Base-by-base conservation (phyloP, 2,329 filamentous ascomycete species). In the Eutypa lata region DNA sequence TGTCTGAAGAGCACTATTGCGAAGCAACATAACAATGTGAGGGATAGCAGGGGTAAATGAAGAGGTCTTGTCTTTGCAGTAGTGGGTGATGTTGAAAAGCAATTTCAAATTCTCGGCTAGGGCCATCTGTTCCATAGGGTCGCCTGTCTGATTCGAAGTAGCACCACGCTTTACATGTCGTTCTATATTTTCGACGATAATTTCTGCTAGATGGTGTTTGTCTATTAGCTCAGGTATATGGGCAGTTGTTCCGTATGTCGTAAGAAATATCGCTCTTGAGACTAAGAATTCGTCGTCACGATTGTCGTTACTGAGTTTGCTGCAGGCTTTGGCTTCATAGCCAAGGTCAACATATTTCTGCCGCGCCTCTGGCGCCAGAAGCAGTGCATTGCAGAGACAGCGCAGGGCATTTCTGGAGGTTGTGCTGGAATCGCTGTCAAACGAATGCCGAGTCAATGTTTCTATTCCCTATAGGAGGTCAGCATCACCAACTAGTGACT, bases 271-370 rank as follows among this genome's bases (percentile, higher is more conserved):
- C 43, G 95, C 83, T 49, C 91, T 82, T n/a, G 87, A 87, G 54
- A 81, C 73, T 2, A 97, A 77, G 69, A 97, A 97, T 65, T 97
- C 92, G 61, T 96, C 88, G 56, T 97, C 91, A 51, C 82, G 79
- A 61, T 78, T 86, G 56, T 91, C 87, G 53, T 80, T 85, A 77
- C 87, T 87, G 42, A 96, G 79, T 57, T 81, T 84, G 52, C 82
- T 78, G 53, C 90, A 91, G 18, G 87, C 83, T 61, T 86, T 88
- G 16, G 78, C 73, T 40, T 83, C 82, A 64, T 83, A 87, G 8
- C 82, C 87, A 21, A 90, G 73, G 62, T 91, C 83, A 14, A 91
- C 85, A 50, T 94, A 86, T 44, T 82, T 79, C 66, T 93, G 87
- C 48, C 90, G 82, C 42, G 87, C 86, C 40, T 81, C 76, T 10